Percentiles rank a stretch among this genome's conserved stretches.
phyloP scores from a whole-genome alignment of 2,329 filamentous ascomycete species.

The Talaromyces sp. region DNA sequence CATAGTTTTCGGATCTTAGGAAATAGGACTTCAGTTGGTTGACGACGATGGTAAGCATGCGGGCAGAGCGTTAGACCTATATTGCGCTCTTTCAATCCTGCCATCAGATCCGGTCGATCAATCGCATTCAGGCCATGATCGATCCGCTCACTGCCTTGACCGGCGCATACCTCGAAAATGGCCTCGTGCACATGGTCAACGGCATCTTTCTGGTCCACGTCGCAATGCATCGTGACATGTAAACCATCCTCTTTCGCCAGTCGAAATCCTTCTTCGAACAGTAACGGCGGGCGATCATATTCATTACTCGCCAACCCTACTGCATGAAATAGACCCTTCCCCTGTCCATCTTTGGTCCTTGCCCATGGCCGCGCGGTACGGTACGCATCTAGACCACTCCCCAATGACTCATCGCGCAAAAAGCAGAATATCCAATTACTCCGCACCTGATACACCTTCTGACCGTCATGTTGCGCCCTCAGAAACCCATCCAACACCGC shows the following conservation, averaged over 20 bases:
- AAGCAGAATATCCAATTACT: constrained; percentile 47
- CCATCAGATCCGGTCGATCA: constrained; percentile 36
- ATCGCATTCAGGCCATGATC: constrained; percentile 46
- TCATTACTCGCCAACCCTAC: constrained; percentile 52
- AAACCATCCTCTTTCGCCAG: constrained; percentile 10
- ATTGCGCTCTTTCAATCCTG: constrained; percentile 31
- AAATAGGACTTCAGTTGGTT: constrained; percentile 45
- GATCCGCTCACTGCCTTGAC: constrained; percentile 37
- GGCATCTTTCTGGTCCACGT: constrained; percentile 52
- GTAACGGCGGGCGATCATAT: constrained; percentile 45
- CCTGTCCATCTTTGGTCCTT: constrained; percentile 11
- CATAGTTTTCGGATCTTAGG: constrained; percentile 46
- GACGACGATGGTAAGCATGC: constrained; percentile 41
- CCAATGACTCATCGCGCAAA: constrained; percentile 41
- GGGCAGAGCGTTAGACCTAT: constrained; percentile 47
- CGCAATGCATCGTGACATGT: constrained; percentile 52
- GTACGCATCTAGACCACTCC: constrained; percentile 43
- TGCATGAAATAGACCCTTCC: constrained; percentile 46
- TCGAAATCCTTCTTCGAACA: constrained; percentile 47
- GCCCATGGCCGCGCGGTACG: constrained; percentile 39
- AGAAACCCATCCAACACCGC: constrained; percentile 39
- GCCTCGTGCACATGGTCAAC: constrained; percentile 46
- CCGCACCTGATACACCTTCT: constrained; percentile 28
- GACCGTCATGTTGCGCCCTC: constrained; percentile 34
- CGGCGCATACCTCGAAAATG: constrained; percentile 32